Evolutionary conservation across 2,329 filamentous ascomycete species (phyloP).

Genomic region (Trichoderma sp.): DNA sequence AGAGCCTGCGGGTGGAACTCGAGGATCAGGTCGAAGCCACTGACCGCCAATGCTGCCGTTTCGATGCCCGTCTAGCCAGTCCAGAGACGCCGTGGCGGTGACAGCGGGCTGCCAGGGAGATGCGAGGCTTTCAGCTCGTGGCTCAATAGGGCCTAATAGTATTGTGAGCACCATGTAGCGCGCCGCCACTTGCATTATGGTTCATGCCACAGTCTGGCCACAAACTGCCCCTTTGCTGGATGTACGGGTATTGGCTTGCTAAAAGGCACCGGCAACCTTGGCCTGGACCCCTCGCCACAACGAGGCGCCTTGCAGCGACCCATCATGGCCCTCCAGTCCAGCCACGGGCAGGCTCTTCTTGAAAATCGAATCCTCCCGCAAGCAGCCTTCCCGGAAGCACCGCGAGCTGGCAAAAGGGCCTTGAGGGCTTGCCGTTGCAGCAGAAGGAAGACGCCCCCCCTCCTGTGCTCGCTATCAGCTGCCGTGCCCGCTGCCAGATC

Average conservation of each 20-base stretch:
- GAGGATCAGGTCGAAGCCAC: background rate
- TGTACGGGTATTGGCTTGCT: background rate
- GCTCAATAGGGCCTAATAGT: constrained; percentile 11
- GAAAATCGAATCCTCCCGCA: constrained; percentile 13
- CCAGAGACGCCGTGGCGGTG: constrained; percentile 3
- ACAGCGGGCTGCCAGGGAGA: background rate
- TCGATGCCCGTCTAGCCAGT: background rate
- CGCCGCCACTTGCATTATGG: constrained; percentile 2
- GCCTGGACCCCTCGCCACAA: background rate
- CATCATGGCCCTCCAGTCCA: background rate
- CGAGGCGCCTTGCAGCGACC: background rate
- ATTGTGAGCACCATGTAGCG: constrained; percentile 1
- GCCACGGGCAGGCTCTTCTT: background rate
- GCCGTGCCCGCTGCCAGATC: constrained; percentile 16
- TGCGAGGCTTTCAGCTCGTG: constrained; percentile 14
- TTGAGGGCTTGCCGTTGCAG: constrained; percentile 10
- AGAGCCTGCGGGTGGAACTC: background rate
- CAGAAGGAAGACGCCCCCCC: background rate
- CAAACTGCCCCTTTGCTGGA: background rate
- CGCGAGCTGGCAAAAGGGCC: constrained; percentile 24
- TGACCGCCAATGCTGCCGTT: constrained; percentile 13
- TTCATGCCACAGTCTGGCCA: background rate
- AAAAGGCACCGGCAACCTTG: background rate
- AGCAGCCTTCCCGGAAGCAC: constrained; percentile 28
- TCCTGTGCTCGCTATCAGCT: background rate